Evolutionary conservation across 495 filamentous ascomycete genomes (phyloP), one percentile per base, ranked within the genome.

Genomic region (Aspergillus leporis): DNA sequence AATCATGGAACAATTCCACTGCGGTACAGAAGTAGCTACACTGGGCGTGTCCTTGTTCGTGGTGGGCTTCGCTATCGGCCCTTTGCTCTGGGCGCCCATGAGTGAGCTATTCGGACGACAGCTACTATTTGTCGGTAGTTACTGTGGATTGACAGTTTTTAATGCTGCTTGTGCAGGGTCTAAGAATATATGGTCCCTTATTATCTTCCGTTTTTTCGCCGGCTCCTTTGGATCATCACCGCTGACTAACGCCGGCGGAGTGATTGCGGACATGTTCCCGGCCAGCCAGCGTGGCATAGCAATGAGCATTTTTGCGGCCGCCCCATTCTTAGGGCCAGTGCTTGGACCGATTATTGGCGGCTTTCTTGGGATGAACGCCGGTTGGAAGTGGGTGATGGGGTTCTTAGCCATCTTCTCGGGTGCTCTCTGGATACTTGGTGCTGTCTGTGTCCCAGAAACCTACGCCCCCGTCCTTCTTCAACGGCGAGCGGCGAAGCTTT

Each of bases 11-110:
- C 75, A 83, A 19, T 88, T 89, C 61, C 40, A 79, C 31, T 71
- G 85, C 50, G 74, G 78, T 32, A 63, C 73, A 1, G 81, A 83
- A 41, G 73, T 88, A 4, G 80, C 79, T 21, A 81, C 82, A 25
- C 67, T 89, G 4, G 86, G 86, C 9, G 64, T 90, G 22, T 88
- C 86, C 21, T 68, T 88, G 51, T 90, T 87, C 68, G 85, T 89
- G 25, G 56, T 87, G 8, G 87, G 87, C 0, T 87, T 88, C 61
- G 84, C 85, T 23, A 60, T 88, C 18, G 62, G 62, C 5, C 62
- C 62, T 7, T 34, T 61, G 3, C 22, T 63, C 23, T 63, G 58
- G 54, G 60, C 79, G 31, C 83, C 84, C 2, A 61, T 85, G 41
- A 77, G 72, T 45, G 85, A 89, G 67, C 68, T 86, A 50, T 89